A percentile compares a stretch with the other conserved stretches of the same genome.
phyloP scores from a whole-genome alignment of 1,284 basidiomycete genomes.

The Stygiomarasmius scandens region DNA sequence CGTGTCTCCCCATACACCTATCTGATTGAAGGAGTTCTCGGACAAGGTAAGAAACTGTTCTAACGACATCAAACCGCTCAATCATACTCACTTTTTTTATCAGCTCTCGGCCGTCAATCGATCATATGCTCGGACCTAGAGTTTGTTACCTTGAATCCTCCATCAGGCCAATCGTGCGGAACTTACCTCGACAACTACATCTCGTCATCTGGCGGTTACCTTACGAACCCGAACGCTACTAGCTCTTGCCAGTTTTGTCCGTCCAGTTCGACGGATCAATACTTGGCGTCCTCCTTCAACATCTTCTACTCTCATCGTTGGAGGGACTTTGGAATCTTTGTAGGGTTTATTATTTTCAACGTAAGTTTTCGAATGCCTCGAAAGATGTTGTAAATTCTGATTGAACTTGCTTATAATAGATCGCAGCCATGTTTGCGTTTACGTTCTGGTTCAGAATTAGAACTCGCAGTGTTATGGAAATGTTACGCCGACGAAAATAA shows the following conservation, averaged over 20 bases:
- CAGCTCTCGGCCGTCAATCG: constrained; percentile 47
- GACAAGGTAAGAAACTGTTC: no score
- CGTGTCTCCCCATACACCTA: constrained; percentile 79
- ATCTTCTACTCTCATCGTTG: constrained; percentile 52
- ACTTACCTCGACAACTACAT: constrained; percentile 61
- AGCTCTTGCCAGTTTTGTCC: constrained; percentile 59
- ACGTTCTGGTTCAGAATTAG: constrained; percentile 16
- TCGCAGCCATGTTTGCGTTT: constrained; percentile 9
- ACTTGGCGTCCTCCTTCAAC: constrained; percentile 45
- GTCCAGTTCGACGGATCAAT: constrained; percentile 43
- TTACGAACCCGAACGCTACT: constrained; percentile 61
- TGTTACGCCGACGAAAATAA: not conserved
- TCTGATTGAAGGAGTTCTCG: constrained; percentile 59
- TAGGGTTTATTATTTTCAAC: constrained; percentile 49
- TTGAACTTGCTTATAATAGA: constrained; percentile 2
- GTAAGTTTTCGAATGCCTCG: constrained; percentile 35
- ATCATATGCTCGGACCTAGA: constrained; percentile 63
- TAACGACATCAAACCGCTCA: no score
- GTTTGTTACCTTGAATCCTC: constrained; percentile 55
- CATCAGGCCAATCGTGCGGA: constrained; percentile 60
- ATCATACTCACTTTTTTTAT: no score
- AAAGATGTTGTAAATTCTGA: not conserved
- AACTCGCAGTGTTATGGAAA: constrained; percentile 3
- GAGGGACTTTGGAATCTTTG: constrained; percentile 52
- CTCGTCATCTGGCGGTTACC: constrained; percentile 59